Evolutionary conservation across 2,329 filamentous ascomycete genomes (phyloP).

Genomic region (Talaromyces sp.): DNA sequence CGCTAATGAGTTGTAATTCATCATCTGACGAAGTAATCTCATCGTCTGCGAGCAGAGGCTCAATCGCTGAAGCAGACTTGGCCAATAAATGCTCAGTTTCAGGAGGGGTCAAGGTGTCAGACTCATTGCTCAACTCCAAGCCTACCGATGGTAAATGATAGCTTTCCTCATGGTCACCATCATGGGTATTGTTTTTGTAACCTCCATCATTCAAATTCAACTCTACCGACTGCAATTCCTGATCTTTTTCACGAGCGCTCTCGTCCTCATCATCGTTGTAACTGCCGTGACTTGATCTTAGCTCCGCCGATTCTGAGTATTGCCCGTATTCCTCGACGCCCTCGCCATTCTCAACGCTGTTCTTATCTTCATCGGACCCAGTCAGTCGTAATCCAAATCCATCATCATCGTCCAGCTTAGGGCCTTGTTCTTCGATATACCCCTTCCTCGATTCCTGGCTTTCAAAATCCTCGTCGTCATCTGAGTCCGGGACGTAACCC

Average conservation of each 20-base stretch:
- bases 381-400: neutral
- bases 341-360: neutral
- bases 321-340: neutral
- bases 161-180: neutral
- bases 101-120: neutral
- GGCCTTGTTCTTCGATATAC: neutral
- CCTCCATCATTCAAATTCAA: neutral
- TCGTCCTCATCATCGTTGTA: neutral
- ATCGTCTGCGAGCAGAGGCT: neutral
- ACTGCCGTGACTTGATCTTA: neutral
- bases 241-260: neutral
- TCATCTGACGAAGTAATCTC: slow-evolving; percentile 34
- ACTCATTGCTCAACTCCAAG: neutral
- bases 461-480: slow-evolving; percentile 44
- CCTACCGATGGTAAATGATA: neutral
- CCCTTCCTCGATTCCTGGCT: slow-evolving; percentile 27
- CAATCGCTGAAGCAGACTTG: neutral
- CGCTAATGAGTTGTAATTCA: slow-evolving; percentile 33
- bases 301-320: neutral
- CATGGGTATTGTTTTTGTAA: neutral
- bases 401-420: neutral
- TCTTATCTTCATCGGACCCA: slow-evolving; percentile 1
- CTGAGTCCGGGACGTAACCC: slow-evolving; percentile 53
- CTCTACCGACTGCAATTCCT: neutral
- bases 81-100: neutral